Evolutionary conservation across 768 basidiomycete genomes (phyloP), one percentile per base, ranked within the genome.

Genomic region (Collybiopsis luxurians): DNA sequence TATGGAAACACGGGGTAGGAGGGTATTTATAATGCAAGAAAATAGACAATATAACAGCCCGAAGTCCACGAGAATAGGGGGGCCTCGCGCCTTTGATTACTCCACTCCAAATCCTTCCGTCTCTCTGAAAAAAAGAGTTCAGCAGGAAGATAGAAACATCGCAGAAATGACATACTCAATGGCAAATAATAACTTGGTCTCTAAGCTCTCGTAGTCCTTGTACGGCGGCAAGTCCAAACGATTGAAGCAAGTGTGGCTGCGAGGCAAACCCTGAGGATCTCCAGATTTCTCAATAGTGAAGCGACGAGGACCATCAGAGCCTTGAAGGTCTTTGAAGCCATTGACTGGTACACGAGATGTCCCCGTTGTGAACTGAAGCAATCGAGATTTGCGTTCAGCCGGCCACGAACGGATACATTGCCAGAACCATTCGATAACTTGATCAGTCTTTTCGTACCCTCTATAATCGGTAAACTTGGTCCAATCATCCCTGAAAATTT

Each of bases 261-360:
- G 84, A 2, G 95, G 95, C 48, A 97, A 69, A 45, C 92, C 91
- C 13, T 81, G 84, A 11, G 92, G 88, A 67, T 96, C 94, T 4
- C 95, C 95, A 21, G 87, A 89, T 72, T 96, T 96, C 73, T 97
- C 94, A 59, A 97, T 95, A 11, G 95, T 97, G 69, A 97, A 97
- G 59, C 94, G 76, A 55, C 94, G 76, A 2, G 95, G 94, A 0
- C 94, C 94, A 70, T 97, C 94, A 0, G 90, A 91, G 9, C 94
- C 94, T 72, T 96, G 94, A 6, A 95, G 76, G 66, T 96, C 94
- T 67, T 95, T 95, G 79, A 96, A 96, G 0, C 94, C 95, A 66
- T 94, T 94, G 64, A 94, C 93, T 11, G 94, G 88, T 23, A 90
- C 83, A 59, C 89, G 78, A n/a, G 89, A 90, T 2, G 88, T 90